Conservation (phyloP, 257 asterid genomes). For the Cynanchum wilfordii region DNA sequence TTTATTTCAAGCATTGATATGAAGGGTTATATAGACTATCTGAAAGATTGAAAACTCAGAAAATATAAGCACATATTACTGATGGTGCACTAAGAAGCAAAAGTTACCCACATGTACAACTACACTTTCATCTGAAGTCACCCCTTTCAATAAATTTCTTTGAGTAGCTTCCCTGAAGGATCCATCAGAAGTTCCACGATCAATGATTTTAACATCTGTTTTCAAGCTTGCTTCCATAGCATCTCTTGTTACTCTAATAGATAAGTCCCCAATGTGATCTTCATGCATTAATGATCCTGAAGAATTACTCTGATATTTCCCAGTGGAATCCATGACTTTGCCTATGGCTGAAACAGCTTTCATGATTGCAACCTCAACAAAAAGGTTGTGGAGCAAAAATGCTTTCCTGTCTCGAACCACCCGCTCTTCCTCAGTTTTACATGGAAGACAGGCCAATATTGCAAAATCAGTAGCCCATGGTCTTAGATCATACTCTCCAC, state of each 20-base stretch:
- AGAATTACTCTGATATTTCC: slow-evolving; percentile 28
- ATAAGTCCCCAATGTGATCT: slow-evolving; percentile 65
- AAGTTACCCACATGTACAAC: slow-evolving; percentile 71
- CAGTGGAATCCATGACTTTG: slow-evolving; percentile 46
- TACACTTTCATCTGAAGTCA: slow-evolving; percentile 93
- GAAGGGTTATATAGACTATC: slow-evolving; percentile 3
- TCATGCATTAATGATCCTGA: slow-evolving; percentile 61
- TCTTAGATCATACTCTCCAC: slow-evolving; percentile 75
- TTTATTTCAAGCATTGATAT: neutral
- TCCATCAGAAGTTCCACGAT: slow-evolving; percentile 30
- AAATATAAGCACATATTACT: neutral
- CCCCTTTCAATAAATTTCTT: slow-evolving; percentile 82
- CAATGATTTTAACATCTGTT: slow-evolving; percentile 46
- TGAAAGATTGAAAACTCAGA: neutral
- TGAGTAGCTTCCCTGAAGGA: slow-evolving; percentile 54
- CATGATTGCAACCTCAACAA: slow-evolving; percentile 72
- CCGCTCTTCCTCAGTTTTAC: slow-evolving; percentile 96
- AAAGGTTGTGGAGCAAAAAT: slow-evolving; percentile 89
- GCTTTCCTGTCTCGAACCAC: slow-evolving; percentile 93
- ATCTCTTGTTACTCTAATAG: slow-evolving; percentile 64
- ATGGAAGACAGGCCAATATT: slow-evolving; percentile 71
- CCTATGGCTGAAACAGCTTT: slow-evolving; percentile 86
- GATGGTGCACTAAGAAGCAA: slow-evolving; percentile 5
- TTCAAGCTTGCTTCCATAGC: slow-evolving; percentile 53
- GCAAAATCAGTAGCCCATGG: slow-evolving; percentile 94